These are phyloP conservation scores for Fusarium papillatum DNA, from an alignment of 2,329 filamentous ascomycete genomes.

Conservation along the genomic window DNA sequence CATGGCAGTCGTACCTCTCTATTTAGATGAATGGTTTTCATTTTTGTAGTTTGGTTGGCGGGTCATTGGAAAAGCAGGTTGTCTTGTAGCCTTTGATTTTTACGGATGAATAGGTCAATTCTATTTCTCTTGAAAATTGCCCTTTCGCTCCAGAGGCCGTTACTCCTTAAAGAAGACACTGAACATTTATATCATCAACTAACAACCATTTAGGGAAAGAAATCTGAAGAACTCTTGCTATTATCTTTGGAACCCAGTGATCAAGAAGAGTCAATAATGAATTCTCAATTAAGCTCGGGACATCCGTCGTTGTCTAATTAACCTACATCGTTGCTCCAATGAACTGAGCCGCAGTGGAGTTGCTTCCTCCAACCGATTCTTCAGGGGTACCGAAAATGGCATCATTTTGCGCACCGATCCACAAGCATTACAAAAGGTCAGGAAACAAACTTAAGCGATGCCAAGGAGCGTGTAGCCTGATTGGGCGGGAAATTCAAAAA, in stretches of 20 bases:
- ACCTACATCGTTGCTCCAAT: not conserved
- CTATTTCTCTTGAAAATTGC: not conserved
- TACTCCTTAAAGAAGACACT: no score
- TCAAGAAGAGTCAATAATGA: not conserved
- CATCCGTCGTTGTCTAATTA: not conserved
- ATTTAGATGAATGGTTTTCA: not conserved
- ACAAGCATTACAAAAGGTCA: not conserved
- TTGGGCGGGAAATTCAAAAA: not conserved
- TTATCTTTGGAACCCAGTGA: not conserved
- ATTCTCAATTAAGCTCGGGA: not conserved
- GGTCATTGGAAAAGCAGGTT: not conserved
- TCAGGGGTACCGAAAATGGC: not conserved
- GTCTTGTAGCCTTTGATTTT: not conserved
- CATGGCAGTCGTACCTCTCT: not conserved
- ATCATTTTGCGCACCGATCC: not conserved
- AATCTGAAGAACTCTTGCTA: not conserved
- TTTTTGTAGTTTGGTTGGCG: not conserved
- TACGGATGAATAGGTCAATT: not conserved
- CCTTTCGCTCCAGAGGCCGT: no score
- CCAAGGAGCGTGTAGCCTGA: not conserved
- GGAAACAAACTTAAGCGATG: not conserved
- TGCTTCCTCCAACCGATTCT: not conserved
- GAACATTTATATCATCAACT: no score
- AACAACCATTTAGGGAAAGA: no score
- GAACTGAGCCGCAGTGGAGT: not conserved